Base-by-base conservation (phyloP, 306 rosid genomes). In the Medicago lupulina region DNA sequence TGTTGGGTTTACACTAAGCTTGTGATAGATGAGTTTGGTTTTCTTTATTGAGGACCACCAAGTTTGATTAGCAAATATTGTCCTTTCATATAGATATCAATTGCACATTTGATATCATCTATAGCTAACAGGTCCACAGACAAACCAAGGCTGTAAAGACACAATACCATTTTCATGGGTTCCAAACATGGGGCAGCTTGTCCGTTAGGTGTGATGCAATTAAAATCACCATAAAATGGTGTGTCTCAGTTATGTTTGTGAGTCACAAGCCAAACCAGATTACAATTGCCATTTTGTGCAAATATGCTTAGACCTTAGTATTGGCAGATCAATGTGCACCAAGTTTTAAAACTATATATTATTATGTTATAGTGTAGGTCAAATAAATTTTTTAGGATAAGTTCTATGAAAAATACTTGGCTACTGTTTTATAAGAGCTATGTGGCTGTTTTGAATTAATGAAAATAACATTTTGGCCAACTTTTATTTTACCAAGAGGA, bases 201-300 rank as follows among this genome's bases (percentile, higher is more conserved):
- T 84, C 86, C n/a, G 87, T 89, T 86, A 54, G 95, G 86, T 85
- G 55, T 63, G 67, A 61, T 75, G 78, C 89, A 86, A 79, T 83
- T 81, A 68, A 77, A 75, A 74, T 84, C 86, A 82, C 69, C 77
- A 77, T 80, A 74, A 8, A 70, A 47, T 74, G 70, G 68, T 70
- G 50, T 80, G 86, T 80, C 80, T 62, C 5, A 31, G 17, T 82
- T 21, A 76, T 73, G 80, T 85, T 78, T 77, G 15, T 16, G 71
- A 71, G 53, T 84, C 74, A 61, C 79, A 31, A 76, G 76, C 73
- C 59, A 78, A 38, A 74, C 76, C 78, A 84, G 17, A 57, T 50
- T 59, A 12, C 47, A 44, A 23, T 19, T 31, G 2, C 3, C 44
- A 34, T 60, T 75, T 78, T 55, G 40, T 58, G 59, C 43, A 61